Evolutionary conservation across 2,329 filamentous ascomycete species (phyloP).

Genomic region (Lachnellula arida): DNA sequence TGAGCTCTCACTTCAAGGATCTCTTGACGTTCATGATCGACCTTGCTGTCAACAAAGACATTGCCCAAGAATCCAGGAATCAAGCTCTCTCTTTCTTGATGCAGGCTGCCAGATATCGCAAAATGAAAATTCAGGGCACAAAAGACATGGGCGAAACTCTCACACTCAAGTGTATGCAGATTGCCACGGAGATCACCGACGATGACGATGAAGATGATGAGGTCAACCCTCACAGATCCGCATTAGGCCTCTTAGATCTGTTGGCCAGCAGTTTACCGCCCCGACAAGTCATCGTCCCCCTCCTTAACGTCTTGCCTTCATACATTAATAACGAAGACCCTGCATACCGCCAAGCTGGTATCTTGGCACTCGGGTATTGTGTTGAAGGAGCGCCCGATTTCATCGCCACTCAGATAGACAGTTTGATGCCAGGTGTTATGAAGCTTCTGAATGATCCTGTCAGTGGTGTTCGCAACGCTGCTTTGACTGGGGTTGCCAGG

Average conservation of each 20-base stretch:
- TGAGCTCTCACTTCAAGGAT: slow-evolving; percentile 83
- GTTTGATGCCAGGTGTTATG: slow-evolving; percentile 80
- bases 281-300: slow-evolving; percentile 87
- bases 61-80: slow-evolving; percentile 79
- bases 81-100: slow-evolving; percentile 93
- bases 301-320: slow-evolving; percentile 78
- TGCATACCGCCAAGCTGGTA: slow-evolving; percentile 81
- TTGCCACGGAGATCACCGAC: slow-evolving; percentile 82
- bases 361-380: slow-evolving; percentile 86
- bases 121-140: slow-evolving; percentile 91
- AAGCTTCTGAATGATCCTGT: slow-evolving; percentile 81
- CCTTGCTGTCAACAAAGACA: slow-evolving; percentile 68
- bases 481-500: slow-evolving; percentile 81
- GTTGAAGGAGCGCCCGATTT: slow-evolving; percentile 97
- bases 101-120: slow-evolving; percentile 85
- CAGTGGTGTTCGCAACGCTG: slow-evolving; percentile 76
- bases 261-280: slow-evolving; percentile 85
- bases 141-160: slow-evolving; percentile 78
- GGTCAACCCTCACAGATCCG: slow-evolving; percentile 77
- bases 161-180: slow-evolving; percentile 81
- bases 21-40: slow-evolving; percentile 93
- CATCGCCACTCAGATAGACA: slow-evolving; percentile 84
- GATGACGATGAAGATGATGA: slow-evolving; percentile 70
- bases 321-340: slow-evolving; percentile 73
- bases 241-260: slow-evolving; percentile 82